Evolutionary conservation across 306 rosid species (phyloP).

Genomic region (Ziziphus jujuba): DNA sequence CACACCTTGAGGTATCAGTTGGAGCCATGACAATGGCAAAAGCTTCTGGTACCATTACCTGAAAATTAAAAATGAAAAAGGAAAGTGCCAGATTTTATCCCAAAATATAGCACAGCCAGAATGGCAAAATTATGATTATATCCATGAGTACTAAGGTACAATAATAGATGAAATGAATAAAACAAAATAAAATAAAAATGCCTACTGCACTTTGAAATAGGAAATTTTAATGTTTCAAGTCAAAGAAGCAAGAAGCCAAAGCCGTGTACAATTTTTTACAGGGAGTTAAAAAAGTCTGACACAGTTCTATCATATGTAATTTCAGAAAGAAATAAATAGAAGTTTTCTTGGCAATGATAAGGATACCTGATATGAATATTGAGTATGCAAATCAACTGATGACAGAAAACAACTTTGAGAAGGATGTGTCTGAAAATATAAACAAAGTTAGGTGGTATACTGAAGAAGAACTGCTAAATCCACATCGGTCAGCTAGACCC

Average conservation of each 20-base stretch:
- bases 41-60: constrained; percentile 84
- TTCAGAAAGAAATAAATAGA: neutral
- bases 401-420: constrained; percentile 90
- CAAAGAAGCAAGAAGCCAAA: constrained; percentile 7
- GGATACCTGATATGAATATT: constrained; percentile 74
- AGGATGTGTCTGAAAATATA: constrained; percentile 69
- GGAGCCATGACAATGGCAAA: constrained; percentile 88
- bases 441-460: constrained; percentile 2
- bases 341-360: constrained; percentile 11
- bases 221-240: neutral
- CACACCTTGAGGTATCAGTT: constrained; percentile 62
- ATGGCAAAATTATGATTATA: neutral
- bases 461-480: constrained; percentile 1
- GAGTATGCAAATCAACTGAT: constrained; percentile 87
- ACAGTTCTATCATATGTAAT: no score
- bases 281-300: no score
- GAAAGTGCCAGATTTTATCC: neutral
- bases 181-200: neutral
- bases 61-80: constrained; percentile 22
- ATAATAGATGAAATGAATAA: neutral
- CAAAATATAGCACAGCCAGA: neutral
- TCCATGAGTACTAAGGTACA: neutral
- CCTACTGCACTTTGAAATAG: no score
- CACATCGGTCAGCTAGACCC: constrained; percentile 1
- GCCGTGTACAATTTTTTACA: neutral